Evolutionary conservation across 2,329 filamentous ascomycete species (phyloP), one percentile per base, ranked within the genome.

Genomic region (Xylaria sp.): DNA sequence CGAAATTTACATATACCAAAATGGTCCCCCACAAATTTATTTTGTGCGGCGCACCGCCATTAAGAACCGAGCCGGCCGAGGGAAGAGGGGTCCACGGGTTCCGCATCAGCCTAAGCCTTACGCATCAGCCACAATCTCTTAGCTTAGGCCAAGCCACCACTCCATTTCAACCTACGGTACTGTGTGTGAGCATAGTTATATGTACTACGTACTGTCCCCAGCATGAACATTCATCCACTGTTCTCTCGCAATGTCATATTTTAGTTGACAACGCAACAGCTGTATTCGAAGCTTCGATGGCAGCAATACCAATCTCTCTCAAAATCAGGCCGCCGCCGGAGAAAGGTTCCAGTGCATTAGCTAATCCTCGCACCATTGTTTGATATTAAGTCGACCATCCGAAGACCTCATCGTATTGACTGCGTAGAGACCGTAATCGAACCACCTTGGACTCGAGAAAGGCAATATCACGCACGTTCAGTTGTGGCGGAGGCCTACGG

Each of bases 1-100:
- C 48, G 52, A 59, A 31, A 34, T 55, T 34, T 15, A 3, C 18
- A 54, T 52, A 48, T 41, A 54, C 28, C 44, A n/a, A 37, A 48
- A 52, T 23, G 46, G 48, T 25, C 15, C 48, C 52, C 67, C 63
- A 64, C 61, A 66, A 52, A 64, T 65, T 65, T 70, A 65, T 72
- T 72, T 69, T 67, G 61, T 69, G 67, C 60, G 67, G 63, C 52
- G 52, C 66, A 60, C 18, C 23, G 39, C 18, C 28, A 58, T 39
- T 23, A n/a, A 20, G 23, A 58, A 25, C 63, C 63, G 55, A 60
- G 56, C 56, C 41, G 37, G 51, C n/a, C 25, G 34, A 54, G 46
- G 31, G n/a, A 20, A 20, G 39, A 31, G 39, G 56, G 39, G 55
- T 18, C 18, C 9, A 1, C 28, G 15, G 5, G 10, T 18, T 34